Percentiles rank a stretch among this genome's conserved stretches.
Evolutionary conservation across 2,329 filamentous ascomycete species (phyloP).

Genomic region (Ciborinia camelliae): DNA sequence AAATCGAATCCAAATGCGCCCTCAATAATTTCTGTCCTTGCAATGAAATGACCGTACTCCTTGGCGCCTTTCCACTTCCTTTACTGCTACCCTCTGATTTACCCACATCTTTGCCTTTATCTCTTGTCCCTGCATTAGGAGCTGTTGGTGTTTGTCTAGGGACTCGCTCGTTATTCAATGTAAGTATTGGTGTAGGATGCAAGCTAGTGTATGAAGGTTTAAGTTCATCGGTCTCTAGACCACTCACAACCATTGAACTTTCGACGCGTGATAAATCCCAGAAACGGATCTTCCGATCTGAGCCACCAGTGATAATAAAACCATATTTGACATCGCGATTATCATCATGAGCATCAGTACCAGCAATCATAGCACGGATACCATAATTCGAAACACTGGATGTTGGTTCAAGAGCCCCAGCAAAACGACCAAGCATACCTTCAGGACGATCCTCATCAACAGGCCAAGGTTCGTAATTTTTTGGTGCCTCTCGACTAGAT

Average conservation of each 20-base stretch:
- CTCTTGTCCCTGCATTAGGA: conserved; percentile 34
- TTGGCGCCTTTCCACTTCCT: conserved; percentile 50
- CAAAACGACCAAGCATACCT: conserved; percentile 82
- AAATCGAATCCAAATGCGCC: conserved; percentile 82
- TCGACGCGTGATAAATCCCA: conserved; percentile 85
- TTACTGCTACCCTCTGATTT: conserved; percentile 33
- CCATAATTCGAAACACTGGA: conserved; percentile 53
- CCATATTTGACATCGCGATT: conserved; percentile 71
- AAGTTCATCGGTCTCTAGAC: conserved; percentile 65
- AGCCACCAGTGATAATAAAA: conserved; percentile 83
- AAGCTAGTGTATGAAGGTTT: conserved; percentile 69
- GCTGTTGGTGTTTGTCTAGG: conserved; percentile 33
- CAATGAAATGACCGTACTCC: conserved; percentile 79
- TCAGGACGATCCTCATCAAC: conserved; percentile 88
- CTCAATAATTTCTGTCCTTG: conserved; percentile 84
- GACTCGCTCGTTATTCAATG: conserved; percentile 59
- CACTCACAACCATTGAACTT: conserved; percentile 76
- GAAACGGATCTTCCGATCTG: conserved; percentile 87
- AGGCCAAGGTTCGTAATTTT: conserved; percentile 77
- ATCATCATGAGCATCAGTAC: conserved; percentile 66
- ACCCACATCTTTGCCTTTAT: conserved; percentile 24
- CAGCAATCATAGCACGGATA: conserved; percentile 72
- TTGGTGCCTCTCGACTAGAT: conserved; percentile 56
- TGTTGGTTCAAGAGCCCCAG: conserved; percentile 65
- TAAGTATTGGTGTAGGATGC: conserved; percentile 60